Conservation (phyloP, 768 basidiomycete genomes). For the Boletus pseudopeckii region DNA sequence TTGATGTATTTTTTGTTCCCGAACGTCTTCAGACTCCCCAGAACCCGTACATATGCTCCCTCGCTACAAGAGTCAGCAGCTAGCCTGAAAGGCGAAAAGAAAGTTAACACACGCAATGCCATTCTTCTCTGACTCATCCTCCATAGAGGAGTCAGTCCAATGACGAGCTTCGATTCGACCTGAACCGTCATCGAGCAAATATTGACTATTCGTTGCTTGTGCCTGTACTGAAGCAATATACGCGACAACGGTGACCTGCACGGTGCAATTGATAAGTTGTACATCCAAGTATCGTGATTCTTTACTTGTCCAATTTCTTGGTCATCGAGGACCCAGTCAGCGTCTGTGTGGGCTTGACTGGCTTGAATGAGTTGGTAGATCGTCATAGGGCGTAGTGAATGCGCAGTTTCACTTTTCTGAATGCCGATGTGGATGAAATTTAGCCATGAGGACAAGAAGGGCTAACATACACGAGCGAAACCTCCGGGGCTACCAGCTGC, state of each 20-base stretch:
- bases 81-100: background rate
- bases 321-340: constrained; percentile 84
- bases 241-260: constrained; percentile 69
- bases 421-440: background rate
- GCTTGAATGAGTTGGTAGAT: constrained; percentile 73
- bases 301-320: constrained; percentile 76
- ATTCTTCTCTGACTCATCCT: constrained; percentile 50
- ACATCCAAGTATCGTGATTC: background rate
- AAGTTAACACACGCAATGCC: constrained; percentile 42
- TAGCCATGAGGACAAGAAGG: background rate
- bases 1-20: constrained; percentile 80
- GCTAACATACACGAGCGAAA: constrained; percentile 37
- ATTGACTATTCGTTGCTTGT: constrained; percentile 79
- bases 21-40: constrained; percentile 81
- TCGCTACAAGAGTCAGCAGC: constrained; percentile 43
- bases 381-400: constrained; percentile 70
- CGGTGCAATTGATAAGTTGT: background rate
- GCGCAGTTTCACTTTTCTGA: constrained; percentile 38
- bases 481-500: constrained; percentile 60
- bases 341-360: constrained; percentile 81
- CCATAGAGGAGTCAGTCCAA: constrained; percentile 70
- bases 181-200: constrained; percentile 83
- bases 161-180: constrained; percentile 73
- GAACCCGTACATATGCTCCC: constrained; percentile 73
- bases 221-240: constrained; percentile 64